Evolutionary conservation across 371 early-diverging fungal species (phyloP).

Genomic region (Mucor mucedo): DNA sequence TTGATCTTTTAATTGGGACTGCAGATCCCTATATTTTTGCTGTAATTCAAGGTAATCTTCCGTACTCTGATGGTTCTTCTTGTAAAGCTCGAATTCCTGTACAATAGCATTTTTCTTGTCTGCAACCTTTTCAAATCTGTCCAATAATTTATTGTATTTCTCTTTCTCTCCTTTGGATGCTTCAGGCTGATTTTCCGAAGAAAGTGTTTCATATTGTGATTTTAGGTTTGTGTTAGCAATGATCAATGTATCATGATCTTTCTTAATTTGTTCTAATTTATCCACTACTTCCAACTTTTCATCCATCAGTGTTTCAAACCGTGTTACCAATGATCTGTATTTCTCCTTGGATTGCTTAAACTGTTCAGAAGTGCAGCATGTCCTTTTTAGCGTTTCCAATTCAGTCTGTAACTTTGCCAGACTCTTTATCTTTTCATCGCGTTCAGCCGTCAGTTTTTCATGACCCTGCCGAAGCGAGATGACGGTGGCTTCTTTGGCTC

Average conservation of each 20-base stretch:
- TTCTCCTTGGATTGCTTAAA: not conserved
- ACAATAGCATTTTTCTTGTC: not conserved
- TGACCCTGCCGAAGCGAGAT: too few relatives aligned
- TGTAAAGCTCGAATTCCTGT: not conserved
- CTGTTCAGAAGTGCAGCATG: not conserved
- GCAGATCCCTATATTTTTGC: too few relatives aligned
- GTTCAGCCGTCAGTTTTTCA: not conserved
- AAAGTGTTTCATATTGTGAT: not conserved
- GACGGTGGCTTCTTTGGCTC: too few relatives aligned
- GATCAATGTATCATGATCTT: too few relatives aligned
- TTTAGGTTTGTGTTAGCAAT: not conserved
- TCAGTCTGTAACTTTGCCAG: not conserved
- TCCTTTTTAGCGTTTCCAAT: not conserved
- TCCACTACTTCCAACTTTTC: not conserved
- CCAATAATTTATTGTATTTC: not conserved
- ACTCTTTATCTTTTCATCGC: not conserved
- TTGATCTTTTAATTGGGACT: not conserved
- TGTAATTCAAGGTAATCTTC: not conserved
- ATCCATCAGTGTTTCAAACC: not conserved
- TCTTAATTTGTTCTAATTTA: not conserved
- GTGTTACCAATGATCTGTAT: not conserved
- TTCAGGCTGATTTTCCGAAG: not conserved
- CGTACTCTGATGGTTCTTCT: not conserved
- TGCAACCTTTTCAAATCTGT: not conserved
- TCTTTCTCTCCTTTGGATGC: not conserved